A percentile compares a stretch with the other conserved stretches of the same genome.
These are phyloP conservation scores for Myriosclerotinia scirpicola DNA, from an alignment of 2,329 filamentous ascomycete genomes.

Conservation along the genomic window DNA sequence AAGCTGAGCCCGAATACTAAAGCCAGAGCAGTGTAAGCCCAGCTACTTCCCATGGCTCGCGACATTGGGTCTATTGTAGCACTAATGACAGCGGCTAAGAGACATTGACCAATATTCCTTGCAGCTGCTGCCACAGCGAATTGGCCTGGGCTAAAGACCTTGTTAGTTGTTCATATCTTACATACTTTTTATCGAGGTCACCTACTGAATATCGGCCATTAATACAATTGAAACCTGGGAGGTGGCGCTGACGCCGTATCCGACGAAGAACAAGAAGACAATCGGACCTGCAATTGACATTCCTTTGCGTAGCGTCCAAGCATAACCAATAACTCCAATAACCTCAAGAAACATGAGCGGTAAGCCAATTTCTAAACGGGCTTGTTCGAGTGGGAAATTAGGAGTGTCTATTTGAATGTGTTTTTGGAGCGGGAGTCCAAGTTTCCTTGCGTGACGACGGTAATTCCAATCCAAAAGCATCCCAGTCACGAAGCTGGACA, in stretches of 20 bases:
- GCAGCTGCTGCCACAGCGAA: too few relatives aligned
- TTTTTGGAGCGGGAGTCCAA: slow-evolving; percentile 54
- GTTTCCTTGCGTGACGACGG: slow-evolving; percentile 54
- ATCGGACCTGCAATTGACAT: slow-evolving; percentile 49
- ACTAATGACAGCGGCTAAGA: slow-evolving; percentile 43
- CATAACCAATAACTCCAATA: slow-evolving; percentile 50
- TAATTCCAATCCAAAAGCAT: slow-evolving; percentile 62
- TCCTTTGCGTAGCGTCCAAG: slow-evolving; percentile 50
- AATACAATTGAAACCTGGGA: slow-evolving; percentile 53
- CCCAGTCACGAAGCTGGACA: slow-evolving; percentile 37
- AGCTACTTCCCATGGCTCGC: slow-evolving; percentile 50
- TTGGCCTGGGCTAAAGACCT: slow-evolving; percentile 46
- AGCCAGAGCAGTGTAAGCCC: slow-evolving; percentile 52
- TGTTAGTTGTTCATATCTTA: slow-evolving; percentile 55
- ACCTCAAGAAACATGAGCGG: slow-evolving; percentile 53
- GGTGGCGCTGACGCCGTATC: slow-evolving; percentile 52
- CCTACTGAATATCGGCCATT: slow-evolving; percentile 57
- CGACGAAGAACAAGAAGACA: slow-evolving; percentile 49
- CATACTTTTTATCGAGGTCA: slow-evolving; percentile 57
- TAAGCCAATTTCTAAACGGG: slow-evolving; percentile 51
- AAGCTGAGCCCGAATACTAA: slow-evolving; percentile 34
- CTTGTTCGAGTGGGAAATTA: slow-evolving; percentile 53
- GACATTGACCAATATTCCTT: too few relatives aligned
- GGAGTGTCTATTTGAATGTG: slow-evolving; percentile 52
- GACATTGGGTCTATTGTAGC: slow-evolving; percentile 46